phyloP scores from a whole-genome alignment of 1,139 yeast species.

The Candida tetrigidarum region DNA sequence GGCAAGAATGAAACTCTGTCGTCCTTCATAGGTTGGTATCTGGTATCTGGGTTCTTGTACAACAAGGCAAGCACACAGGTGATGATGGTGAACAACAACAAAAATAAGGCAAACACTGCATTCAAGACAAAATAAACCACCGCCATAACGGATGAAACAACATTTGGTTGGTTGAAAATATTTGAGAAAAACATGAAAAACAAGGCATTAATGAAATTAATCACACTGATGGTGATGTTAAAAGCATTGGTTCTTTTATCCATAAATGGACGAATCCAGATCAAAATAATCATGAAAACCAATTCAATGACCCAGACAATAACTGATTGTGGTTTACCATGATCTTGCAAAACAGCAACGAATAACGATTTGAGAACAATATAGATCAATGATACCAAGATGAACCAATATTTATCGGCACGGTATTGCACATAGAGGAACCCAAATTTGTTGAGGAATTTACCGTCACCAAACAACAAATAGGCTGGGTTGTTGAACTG shows the following conservation, averaged over 20 bases:
- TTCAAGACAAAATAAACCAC: conserved; percentile 89
- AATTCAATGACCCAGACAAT: conserved; percentile 78
- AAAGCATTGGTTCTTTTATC: conserved; percentile 92
- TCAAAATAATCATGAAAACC: conserved; percentile 61
- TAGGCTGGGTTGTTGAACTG: conserved; percentile 93
- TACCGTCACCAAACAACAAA: conserved; percentile 81
- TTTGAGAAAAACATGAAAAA: conserved; percentile 90
- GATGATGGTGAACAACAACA: conserved; percentile 82
- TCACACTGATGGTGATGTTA: conserved; percentile 82
- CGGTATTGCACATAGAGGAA: conserved; percentile 90
- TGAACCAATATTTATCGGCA: conserved; percentile 87
- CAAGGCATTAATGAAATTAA: conserved; percentile 79
- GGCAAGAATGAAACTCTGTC: conserved; percentile 91
- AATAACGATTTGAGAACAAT: conserved; percentile 76
- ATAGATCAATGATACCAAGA: conserved; percentile 65
- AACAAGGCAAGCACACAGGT: conserved; percentile 85
- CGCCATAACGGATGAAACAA: conserved; percentile 91
- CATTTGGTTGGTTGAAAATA: conserved; percentile 80
- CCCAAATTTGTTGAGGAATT: conserved; percentile 85
- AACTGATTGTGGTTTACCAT: conserved; percentile 83
- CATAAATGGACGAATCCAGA: conserved; percentile 86
- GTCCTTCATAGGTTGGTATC: conserved; percentile 97
- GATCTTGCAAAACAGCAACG: conserved; percentile 81
- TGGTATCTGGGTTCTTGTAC: conserved; percentile 91
- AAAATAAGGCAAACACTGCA: conserved; percentile 84